A percentile compares a stretch with the other conserved stretches of the same genome.
Conservation (phyloP, 139 green algal species). For the Closterium sp. region DNA sequence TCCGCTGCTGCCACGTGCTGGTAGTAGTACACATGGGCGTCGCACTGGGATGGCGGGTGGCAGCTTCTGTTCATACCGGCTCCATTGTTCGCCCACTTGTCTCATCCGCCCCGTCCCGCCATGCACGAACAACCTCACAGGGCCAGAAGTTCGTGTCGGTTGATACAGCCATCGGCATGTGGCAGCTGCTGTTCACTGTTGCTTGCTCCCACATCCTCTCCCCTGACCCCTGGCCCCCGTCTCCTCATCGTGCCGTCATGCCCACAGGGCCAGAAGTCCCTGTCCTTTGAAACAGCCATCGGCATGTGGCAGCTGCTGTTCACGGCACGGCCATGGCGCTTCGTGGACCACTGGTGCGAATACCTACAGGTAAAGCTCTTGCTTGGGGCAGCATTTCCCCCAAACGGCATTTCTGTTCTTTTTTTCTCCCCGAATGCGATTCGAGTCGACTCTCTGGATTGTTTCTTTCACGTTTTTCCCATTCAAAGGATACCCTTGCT, state of each 20-base stretch:
- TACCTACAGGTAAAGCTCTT: slow-evolving; percentile 67
- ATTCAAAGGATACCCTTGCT: background rate
- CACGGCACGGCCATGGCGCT: slow-evolving; percentile 53
- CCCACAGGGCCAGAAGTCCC: slow-evolving; percentile 79
- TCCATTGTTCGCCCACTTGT: too few species aligned
- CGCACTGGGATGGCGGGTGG: too few species aligned
- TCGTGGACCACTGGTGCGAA: slow-evolving; percentile 75
- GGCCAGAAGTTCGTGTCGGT: slow-evolving; percentile 90
- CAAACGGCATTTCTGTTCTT: background rate
- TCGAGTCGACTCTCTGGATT: background rate
- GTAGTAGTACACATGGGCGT: too few species aligned
- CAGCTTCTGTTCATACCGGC: slow-evolving; percentile 78
- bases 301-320: slow-evolving; percentile 91
- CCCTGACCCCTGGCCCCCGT: too few species aligned
- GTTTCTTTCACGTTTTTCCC: background rate
- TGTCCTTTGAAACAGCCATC: slow-evolving; percentile 86
- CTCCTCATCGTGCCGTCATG: too few species aligned
- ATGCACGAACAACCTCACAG: too few species aligned
- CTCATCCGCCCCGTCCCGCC: too few species aligned
- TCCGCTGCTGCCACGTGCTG: too few species aligned
- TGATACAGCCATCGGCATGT: slow-evolving; percentile 86
- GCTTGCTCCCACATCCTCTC: slow-evolving; percentile 61
- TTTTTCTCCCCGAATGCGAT: too few species aligned
- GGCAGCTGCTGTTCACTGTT: slow-evolving; percentile 74
- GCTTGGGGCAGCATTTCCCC: background rate